These are phyloP conservation scores for Aspergillus taichungensis DNA, from an alignment of 495 filamentous ascomycete species.

Conservation along the genomic window DNA sequence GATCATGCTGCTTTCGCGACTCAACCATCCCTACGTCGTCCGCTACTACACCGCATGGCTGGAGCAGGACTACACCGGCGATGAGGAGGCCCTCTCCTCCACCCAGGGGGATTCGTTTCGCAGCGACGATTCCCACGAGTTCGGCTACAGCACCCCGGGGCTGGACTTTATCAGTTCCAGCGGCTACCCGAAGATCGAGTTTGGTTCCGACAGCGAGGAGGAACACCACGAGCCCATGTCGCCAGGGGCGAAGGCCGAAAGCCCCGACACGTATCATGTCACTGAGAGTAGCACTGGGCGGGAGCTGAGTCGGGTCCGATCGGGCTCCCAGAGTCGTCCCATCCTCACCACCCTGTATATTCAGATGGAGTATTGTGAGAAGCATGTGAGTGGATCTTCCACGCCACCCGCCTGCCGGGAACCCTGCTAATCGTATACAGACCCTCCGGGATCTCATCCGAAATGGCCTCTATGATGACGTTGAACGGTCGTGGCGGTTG, in stretches of 20 bases:
- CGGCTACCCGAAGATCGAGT: slow-evolving; percentile 71
- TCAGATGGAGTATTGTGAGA: slow-evolving; percentile 97
- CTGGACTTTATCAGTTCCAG: slow-evolving; percentile 91
- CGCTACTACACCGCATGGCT: slow-evolving; percentile 94
- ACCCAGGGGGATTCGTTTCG: slow-evolving; percentile 41
- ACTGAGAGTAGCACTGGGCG: slow-evolving; percentile 18
- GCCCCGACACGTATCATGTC: slow-evolving; percentile 13
- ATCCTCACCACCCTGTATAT: slow-evolving; percentile 63
- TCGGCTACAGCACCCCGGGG: slow-evolving; percentile 67
- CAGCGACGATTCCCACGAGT: slow-evolving; percentile 45
- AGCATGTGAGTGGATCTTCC: slow-evolving; percentile 48
- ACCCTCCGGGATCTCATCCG: slow-evolving; percentile 88
- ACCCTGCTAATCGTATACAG: slow-evolving; percentile 24
- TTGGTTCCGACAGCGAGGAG: slow-evolving; percentile 62
- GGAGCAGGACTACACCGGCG: slow-evolving; percentile 59
- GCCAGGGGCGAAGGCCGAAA: slow-evolving; percentile 13
- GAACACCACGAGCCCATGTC: slow-evolving; percentile 38
- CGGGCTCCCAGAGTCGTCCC: slow-evolving; percentile 32
- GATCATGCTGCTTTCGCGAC: slow-evolving; percentile 76
- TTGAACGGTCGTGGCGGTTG: slow-evolving; percentile 76
- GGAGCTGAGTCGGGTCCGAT: slow-evolving; percentile 26
- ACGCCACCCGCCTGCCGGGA: neutral
- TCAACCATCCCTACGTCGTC: slow-evolving; percentile 95
- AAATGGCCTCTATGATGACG: slow-evolving; percentile 60
- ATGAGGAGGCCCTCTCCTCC: slow-evolving; percentile 49